Evolutionary conservation across 495 filamentous ascomycete species (phyloP).

Genomic region (Penicillium cataractarum): DNA sequence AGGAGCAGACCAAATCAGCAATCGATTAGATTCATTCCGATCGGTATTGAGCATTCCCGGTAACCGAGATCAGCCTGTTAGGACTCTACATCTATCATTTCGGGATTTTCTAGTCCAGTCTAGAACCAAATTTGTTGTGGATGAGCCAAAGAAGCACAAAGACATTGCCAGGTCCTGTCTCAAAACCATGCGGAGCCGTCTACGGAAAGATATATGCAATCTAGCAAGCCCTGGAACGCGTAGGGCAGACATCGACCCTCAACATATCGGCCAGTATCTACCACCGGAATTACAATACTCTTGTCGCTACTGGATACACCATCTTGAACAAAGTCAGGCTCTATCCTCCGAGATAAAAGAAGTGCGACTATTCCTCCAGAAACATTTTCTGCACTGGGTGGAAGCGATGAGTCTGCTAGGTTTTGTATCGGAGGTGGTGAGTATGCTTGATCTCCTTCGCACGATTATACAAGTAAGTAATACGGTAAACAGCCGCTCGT

Average conservation of each 20-base stretch:
- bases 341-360: neutral
- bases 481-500: neutral
- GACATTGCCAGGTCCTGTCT: neutral
- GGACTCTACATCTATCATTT: constrained; percentile 33
- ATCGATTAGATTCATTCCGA: constrained; percentile 11
- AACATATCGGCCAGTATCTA: neutral
- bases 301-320: constrained; percentile 2
- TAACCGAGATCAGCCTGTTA: neutral
- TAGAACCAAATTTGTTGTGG: neutral
- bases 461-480: neutral
- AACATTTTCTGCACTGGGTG: neutral
- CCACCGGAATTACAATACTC: neutral
- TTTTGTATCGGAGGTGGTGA: neutral
- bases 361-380: neutral
- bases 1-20: constrained; percentile 8
- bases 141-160: neutral
- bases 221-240: neutral
- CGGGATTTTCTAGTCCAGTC: constrained; percentile 27
- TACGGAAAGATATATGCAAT: neutral
- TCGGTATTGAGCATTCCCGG: constrained; percentile 20
- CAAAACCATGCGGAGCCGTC: neutral
- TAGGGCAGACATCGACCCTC: neutral
- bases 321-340: neutral
- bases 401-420: neutral
- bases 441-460: neutral